A percentile compares a stretch with the other conserved stretches of the same genome.
These are phyloP conservation scores for Asclepias syriaca DNA, from an alignment of 257 asterid genomes.

Conservation along the genomic window DNA sequence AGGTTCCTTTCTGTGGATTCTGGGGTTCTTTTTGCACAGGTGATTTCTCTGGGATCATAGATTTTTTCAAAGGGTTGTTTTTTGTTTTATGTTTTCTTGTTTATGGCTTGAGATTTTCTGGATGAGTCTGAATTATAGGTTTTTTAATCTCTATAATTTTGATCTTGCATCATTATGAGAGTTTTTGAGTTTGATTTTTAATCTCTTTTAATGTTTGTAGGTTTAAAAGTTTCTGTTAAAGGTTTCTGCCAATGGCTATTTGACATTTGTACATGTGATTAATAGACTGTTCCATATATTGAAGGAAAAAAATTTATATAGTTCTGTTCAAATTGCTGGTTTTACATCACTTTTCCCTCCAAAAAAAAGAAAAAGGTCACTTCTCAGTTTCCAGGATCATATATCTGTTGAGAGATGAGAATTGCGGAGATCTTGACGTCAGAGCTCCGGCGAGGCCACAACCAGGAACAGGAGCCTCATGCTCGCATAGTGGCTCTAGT, in stretches of 20 bases:
- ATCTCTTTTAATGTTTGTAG: too few relatives aligned
- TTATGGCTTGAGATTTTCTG: too few relatives aligned
- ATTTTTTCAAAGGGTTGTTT: too few relatives aligned
- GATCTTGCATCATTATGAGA: too few relatives aligned
- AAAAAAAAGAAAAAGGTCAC: slow-evolving; percentile 1
- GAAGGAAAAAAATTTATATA: not conserved
- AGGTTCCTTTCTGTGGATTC: not conserved
- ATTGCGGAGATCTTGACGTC: slow-evolving; percentile 75
- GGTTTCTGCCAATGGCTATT: not conserved
- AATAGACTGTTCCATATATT: not conserved
- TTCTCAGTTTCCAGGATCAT: not conserved
- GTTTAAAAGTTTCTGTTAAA: too few relatives aligned
- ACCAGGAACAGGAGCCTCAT: slow-evolving; percentile 31
- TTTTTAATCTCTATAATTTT: too few relatives aligned
- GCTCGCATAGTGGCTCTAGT: slow-evolving; percentile 45
- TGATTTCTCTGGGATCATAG: not conserved
- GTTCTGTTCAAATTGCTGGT: not conserved
- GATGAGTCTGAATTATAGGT: too few relatives aligned
- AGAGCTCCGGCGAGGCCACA: slow-evolving; percentile 31
- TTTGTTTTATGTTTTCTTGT: too few relatives aligned
- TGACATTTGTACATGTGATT: not conserved
- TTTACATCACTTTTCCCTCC: slow-evolving; percentile 46
- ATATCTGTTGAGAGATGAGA: slow-evolving; percentile 36
- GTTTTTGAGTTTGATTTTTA: too few relatives aligned
- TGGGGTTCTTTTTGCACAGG: not conserved